Evolutionary conservation across 73 alveolate species (phyloP), one percentile per base, ranked within the genome.

Genomic region (Halteria grandinella): DNA sequence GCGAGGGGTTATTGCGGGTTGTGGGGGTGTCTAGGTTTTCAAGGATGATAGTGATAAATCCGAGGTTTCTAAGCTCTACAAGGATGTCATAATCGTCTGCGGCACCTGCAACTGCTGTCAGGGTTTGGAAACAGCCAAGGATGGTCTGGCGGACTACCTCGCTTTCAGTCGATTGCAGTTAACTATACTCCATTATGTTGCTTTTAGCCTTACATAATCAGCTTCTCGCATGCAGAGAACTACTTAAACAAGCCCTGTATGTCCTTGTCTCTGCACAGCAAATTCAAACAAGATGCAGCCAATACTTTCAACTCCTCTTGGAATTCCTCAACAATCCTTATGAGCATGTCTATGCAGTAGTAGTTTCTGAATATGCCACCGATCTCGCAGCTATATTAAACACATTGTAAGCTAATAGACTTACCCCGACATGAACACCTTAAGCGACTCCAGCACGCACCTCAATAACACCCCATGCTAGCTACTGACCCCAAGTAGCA

Each of bases 61-160:
- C 72, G 11, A 79, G 60, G 24, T 78, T 64, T 40, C 93, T 62
- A 49, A 83, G 55, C 20, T 88, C 91, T 14, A 55, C 69, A 4
- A 83, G 55, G 39, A 83, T 76, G 37, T 88, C 89, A n/a, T 88
- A 69, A 55, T 74, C 78, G 14, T 62, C 85, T 15, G 75, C 14
- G 33, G 17, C 10, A 11, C 50, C 50, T 39, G 15, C 10, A 39
- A 14, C 50, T 14, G 15, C 50, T 4, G 90, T 66, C 20, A 88
- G 41, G 1, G 91, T 66, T 41, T 80, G 32, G 18, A 88, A 64
- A 15, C 86, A 80, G 23, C 73, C 85, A 34, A 83, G 69, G 17
- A 75, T 28, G 47, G 83, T 78, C 23, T 83, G 52, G 45, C 55
- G 57, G 20, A 85, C 71, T 31, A 83, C 75, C 12, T 80, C 78